Conservation (phyloP, 495 filamentous ascomycete species). For the Eremomyces bilateralis region DNA sequence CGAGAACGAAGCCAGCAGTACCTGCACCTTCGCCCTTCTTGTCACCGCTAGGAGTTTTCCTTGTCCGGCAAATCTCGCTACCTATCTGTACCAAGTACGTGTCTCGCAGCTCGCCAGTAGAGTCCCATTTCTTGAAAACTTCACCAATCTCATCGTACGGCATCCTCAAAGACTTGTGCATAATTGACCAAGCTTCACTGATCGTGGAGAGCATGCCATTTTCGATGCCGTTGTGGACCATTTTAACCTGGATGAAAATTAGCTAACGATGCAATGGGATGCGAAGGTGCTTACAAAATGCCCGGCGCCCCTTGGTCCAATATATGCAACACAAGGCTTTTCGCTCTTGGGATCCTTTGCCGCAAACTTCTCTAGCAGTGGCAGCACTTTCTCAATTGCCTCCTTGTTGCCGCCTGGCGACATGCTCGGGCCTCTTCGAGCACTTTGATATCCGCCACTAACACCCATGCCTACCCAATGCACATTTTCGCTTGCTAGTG, state of each 20-base stretch:
- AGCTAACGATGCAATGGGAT: too few species aligned
- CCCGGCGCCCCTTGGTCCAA: slow-evolving; percentile 41
- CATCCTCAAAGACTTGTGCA: slow-evolving; percentile 36
- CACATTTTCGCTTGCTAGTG: slow-evolving; percentile 31
- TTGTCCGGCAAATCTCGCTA: background rate
- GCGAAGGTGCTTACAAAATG: too few species aligned
- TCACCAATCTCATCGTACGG: slow-evolving; percentile 38
- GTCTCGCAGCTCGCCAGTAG: background rate
- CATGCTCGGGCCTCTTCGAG: slow-evolving; percentile 40
- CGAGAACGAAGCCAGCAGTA: slow-evolving; percentile 27
- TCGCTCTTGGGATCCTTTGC: slow-evolving; percentile 33
- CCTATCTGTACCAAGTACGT: background rate
- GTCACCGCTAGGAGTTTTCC: background rate
- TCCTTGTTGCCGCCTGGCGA: slow-evolving; percentile 40
- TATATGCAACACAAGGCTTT: slow-evolving; percentile 36
- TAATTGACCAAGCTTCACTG: slow-evolving; percentile 43
- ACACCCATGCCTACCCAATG: slow-evolving; percentile 49
- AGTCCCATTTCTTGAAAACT: slow-evolving; percentile 38
- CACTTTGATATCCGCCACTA: slow-evolving; percentile 46
- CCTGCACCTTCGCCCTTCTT: background rate
- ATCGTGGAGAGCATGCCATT: slow-evolving; percentile 42
- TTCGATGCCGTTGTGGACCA: slow-evolving; percentile 61
- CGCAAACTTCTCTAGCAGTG: slow-evolving; percentile 36
- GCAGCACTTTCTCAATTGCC: slow-evolving; percentile 36
- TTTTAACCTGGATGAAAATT: too few species aligned